Evolutionary conservation across 306 rosid genomes (phyloP).

Genomic region (Styphnolobium japonicum): DNA sequence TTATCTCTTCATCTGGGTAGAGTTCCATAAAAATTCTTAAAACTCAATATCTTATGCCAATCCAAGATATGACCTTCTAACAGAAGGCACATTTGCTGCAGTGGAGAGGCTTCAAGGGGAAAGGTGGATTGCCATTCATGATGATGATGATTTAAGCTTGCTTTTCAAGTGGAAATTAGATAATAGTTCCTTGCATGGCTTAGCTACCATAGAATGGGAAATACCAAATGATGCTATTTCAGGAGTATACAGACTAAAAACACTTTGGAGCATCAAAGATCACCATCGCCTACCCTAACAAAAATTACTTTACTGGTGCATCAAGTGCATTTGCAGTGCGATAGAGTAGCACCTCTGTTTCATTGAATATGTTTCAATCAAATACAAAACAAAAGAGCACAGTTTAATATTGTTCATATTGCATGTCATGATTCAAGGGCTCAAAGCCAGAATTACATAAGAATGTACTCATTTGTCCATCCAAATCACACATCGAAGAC

Average conservation of each 20-base stretch:
- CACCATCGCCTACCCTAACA: constrained; percentile 24
- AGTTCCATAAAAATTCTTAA: not conserved
- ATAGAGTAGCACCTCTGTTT: constrained; percentile 2
- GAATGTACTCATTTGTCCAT: too few species aligned
- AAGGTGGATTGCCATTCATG: constrained; percentile 47
- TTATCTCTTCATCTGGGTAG: not conserved
- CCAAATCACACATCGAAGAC: too few species aligned
- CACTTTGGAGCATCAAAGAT: too few species aligned
- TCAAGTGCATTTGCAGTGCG: constrained; percentile 55
- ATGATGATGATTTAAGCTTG: too few species aligned
- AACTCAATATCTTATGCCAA: too few species aligned
- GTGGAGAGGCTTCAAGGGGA: constrained; percentile 48
- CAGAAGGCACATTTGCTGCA: constrained; percentile 54
- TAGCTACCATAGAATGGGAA: too few species aligned
- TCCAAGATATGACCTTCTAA: constrained; percentile 52
- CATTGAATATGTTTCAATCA: too few species aligned
- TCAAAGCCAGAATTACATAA: not conserved
- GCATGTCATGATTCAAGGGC: not conserved
- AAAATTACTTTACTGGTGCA: constrained; percentile 52
- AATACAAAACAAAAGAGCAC: constrained; percentile 1
- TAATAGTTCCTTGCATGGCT: too few species aligned
- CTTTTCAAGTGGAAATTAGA: too few species aligned
- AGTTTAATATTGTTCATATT: not conserved
- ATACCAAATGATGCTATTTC: too few species aligned
- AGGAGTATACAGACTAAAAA: too few species aligned